phyloP scores from a whole-genome alignment of 192 early-diverging fungal species.

The Physocladia obscura region DNA sequence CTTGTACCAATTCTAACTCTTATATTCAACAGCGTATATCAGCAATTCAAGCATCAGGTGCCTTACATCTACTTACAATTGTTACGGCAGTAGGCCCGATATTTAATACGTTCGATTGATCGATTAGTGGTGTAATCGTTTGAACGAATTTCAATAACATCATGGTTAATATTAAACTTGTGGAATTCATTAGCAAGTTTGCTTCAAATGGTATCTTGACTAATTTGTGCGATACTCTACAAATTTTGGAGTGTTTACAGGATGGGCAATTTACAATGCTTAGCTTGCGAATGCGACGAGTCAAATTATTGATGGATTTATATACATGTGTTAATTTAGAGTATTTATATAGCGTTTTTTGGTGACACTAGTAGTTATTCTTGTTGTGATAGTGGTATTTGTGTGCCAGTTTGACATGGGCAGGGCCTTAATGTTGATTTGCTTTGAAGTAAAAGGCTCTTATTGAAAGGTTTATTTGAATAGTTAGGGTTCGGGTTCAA shows the following conservation, averaged over 20 bases:
- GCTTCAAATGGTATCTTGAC: neutral
- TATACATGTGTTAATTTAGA: slow-evolving; percentile 9
- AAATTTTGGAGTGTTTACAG: neutral
- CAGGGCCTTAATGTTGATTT: too few relatives aligned
- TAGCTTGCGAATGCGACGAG: neutral
- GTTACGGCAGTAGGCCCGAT: slow-evolving; percentile 70
- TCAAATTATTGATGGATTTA: slow-evolving; percentile 26
- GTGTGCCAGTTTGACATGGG: neutral
- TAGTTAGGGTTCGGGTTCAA: neutral
- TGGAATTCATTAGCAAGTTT: neutral
- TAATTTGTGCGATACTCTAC: neutral
- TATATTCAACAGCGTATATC: slow-evolving; percentile 76
- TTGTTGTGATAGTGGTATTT: slow-evolving; percentile 26
- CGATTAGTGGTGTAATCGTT: slow-evolving; percentile 63
- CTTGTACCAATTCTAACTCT: too few relatives aligned
- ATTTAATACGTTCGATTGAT: slow-evolving; percentile 61
- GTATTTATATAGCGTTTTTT: slow-evolving; percentile 24
- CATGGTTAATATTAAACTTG: slow-evolving; percentile 2
- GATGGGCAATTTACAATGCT: neutral
- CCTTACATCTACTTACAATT: slow-evolving; percentile 63
- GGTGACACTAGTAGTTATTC: slow-evolving; percentile 35
- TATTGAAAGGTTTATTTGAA: neutral
- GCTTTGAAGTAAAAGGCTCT: too few relatives aligned
- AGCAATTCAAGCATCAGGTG: slow-evolving; percentile 69
- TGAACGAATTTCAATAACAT: slow-evolving; percentile 66